phyloP scores from a whole-genome alignment of 2,329 filamentous ascomycete species.

The Xylariaceae sp. region DNA sequence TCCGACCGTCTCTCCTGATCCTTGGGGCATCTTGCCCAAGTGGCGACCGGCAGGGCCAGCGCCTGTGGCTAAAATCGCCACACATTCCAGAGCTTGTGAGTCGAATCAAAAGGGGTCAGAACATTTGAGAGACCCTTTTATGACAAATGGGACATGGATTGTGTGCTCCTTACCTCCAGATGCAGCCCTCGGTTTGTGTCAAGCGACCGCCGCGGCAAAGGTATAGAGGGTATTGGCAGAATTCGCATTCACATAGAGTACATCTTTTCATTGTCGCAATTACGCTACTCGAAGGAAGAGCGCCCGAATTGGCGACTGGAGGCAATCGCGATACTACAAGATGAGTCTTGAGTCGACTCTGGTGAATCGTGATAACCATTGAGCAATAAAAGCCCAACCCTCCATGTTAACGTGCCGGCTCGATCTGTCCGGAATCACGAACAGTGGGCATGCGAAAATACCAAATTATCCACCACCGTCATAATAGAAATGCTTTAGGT shows the following conservation, averaged over 20 bases:
- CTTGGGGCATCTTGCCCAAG: not conserved
- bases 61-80: not conserved
- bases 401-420: not conserved
- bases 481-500: too few relatives aligned
- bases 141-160: not conserved
- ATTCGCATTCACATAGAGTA: constrained; percentile 1
- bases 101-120: too few relatives aligned
- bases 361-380: not conserved
- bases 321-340: constrained; percentile 2
- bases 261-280: constrained; percentile 1
- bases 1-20: not conserved
- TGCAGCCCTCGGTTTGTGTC: constrained; percentile 8
- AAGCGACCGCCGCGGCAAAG: constrained; percentile 9
- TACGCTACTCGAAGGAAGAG: not conserved
- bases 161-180: not conserved
- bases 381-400: constrained; percentile 3
- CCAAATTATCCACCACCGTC: constrained; percentile 1
- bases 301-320: not conserved
- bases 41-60: not conserved
- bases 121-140: too few relatives aligned
- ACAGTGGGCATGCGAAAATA: too few relatives aligned
- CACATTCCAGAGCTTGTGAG: not conserved
- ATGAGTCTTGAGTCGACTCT: constrained; percentile 3
- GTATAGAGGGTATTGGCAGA: constrained; percentile 7
- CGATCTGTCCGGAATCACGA: too few relatives aligned